Evolutionary conservation across 2,329 filamentous ascomycete species (phyloP).

Genomic region (Drechslerella stenobrocha): DNA sequence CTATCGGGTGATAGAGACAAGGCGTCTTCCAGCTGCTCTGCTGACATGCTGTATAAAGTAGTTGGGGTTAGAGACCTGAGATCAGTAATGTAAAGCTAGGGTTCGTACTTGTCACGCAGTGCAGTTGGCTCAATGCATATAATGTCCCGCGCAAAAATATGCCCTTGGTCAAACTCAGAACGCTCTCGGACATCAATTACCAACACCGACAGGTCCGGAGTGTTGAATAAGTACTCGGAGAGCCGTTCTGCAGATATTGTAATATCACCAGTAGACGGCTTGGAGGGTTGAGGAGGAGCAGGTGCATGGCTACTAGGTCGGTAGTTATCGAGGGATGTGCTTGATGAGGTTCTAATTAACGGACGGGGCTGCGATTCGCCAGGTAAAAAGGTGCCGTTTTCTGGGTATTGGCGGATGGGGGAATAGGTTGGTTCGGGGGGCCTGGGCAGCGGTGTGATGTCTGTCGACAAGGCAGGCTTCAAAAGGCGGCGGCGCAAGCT

Average conservation of each 20-base stretch:
- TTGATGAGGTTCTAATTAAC: slow-evolving; percentile 21
- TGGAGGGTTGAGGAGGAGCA: slow-evolving; percentile 55
- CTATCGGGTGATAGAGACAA: slow-evolving; percentile 69
- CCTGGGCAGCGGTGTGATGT: slow-evolving; percentile 18
- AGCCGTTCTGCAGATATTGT: slow-evolving; percentile 71
- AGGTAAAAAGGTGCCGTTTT: slow-evolving; percentile 21
- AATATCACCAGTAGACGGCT: slow-evolving; percentile 54
- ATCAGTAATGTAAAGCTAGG: slow-evolving; percentile 54
- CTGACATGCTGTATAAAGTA: slow-evolving; percentile 60
- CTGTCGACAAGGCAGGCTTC: slow-evolving; percentile 17
- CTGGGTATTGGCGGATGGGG: slow-evolving; percentile 68
- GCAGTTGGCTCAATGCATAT: slow-evolving; percentile 89
- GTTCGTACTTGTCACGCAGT: slow-evolving; percentile 68
- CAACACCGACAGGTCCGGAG: slow-evolving; percentile 66
- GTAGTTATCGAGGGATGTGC: slow-evolving; percentile 54
- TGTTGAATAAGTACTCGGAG: slow-evolving; percentile 67
- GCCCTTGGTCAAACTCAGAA: slow-evolving; percentile 80
- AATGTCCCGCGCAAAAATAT: slow-evolving; percentile 79
- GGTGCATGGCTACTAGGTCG: slow-evolving; percentile 50
- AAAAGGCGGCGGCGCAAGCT: slow-evolving; percentile 11
- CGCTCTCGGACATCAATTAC: slow-evolving; percentile 83
- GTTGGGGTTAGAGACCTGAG: slow-evolving; percentile 8
- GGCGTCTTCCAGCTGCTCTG: slow-evolving; percentile 67
- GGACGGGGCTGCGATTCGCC: slow-evolving; percentile 25
- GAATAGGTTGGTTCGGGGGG: slow-evolving; percentile 76